phyloP scores from a whole-genome alignment of 257 asterid genomes.

The Craterostigma plantagineum region DNA sequence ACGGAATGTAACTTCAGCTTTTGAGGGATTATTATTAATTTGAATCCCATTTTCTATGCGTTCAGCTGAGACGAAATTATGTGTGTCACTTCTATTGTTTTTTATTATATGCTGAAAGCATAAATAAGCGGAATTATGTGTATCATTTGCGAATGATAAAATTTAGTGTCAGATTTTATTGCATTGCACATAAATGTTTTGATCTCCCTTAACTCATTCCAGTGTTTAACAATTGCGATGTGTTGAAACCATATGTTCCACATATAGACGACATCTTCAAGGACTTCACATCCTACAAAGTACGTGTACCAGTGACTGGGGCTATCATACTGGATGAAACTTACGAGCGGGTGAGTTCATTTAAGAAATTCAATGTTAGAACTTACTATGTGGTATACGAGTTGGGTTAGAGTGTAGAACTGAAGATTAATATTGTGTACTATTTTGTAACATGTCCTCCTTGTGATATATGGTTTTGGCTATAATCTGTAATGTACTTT shows the following conservation, averaged over 20 bases:
- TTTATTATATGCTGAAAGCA: too few relatives aligned
- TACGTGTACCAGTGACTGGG: constrained; percentile 79
- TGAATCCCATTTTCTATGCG: too few relatives aligned
- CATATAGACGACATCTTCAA: constrained; percentile 75
- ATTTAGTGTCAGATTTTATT: too few relatives aligned
- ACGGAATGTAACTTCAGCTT: too few relatives aligned
- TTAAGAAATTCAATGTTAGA: constrained; percentile 1
- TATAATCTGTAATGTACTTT: not conserved
- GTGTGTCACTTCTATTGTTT: too few relatives aligned
- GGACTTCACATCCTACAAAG: constrained; percentile 76
- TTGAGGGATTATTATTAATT: too few relatives aligned
- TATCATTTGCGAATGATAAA: not conserved
- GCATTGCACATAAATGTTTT: not conserved
- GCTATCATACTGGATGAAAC: constrained; percentile 79
- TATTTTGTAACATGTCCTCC: constrained; percentile 1
- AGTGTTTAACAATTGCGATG: constrained; percentile 79
- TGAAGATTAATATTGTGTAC: not conserved
- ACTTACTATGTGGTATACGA: not conserved
- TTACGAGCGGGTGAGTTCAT: constrained; percentile 41
- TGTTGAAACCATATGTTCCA: constrained; percentile 61
- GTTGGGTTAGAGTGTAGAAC: not conserved
- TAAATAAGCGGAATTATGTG: constrained; percentile 3
- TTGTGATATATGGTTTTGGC: not conserved
- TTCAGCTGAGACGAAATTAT: too few relatives aligned
- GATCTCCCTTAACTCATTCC: constrained; percentile 15